Percentiles rank a stretch among this genome's conserved stretches.
phyloP scores from a whole-genome alignment of 306 rosid species.

The Corylus americana region DNA sequence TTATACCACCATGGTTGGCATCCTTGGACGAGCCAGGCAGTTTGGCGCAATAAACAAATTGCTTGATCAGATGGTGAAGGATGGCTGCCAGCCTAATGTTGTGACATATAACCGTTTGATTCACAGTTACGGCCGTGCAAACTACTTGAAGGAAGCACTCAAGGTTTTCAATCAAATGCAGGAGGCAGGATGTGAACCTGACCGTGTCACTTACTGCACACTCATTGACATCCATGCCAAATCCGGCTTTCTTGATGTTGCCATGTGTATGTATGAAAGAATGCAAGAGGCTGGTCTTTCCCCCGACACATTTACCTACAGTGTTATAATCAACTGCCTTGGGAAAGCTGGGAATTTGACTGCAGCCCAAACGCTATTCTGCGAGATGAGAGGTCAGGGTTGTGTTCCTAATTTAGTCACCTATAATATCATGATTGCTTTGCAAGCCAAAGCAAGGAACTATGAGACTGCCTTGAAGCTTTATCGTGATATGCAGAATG shows the following conservation, averaged over 20 bases:
- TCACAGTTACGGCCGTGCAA: conserved; percentile 93
- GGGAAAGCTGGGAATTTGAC: conserved; percentile 91
- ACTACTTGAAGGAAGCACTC: conserved; percentile 81
- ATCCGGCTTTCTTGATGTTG: conserved; percentile 84
- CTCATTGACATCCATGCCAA: conserved; percentile 97
- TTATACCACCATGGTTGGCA: conserved; percentile 94
- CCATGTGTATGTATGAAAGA: conserved; percentile 76
- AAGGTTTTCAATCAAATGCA: conserved; percentile 81
- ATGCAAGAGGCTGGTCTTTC: conserved; percentile 90
- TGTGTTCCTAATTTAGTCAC: conserved; percentile 93
- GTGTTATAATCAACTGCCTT: conserved; percentile 92
- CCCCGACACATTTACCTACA: conserved; percentile 94
- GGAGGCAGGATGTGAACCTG: conserved; percentile 72
- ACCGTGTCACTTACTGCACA: conserved; percentile 93
- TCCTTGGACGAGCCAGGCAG: conserved; percentile 87
- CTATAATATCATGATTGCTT: conserved; percentile 88
- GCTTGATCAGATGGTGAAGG: conserved; percentile 79
- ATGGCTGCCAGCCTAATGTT: conserved; percentile 89
- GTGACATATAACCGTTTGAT: conserved; percentile 90
- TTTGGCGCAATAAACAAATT: conserved; percentile 68
- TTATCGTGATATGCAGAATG: conserved; percentile 79
- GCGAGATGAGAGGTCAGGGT: conserved; percentile 81
- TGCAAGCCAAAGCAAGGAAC: conserved; percentile 97
- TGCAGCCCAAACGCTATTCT: conserved; percentile 76
- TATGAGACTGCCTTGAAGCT: conserved; percentile 73